Evolutionary conservation across 768 basidiomycete genomes (phyloP).

Genomic region (Leccinum aurantiacum): DNA sequence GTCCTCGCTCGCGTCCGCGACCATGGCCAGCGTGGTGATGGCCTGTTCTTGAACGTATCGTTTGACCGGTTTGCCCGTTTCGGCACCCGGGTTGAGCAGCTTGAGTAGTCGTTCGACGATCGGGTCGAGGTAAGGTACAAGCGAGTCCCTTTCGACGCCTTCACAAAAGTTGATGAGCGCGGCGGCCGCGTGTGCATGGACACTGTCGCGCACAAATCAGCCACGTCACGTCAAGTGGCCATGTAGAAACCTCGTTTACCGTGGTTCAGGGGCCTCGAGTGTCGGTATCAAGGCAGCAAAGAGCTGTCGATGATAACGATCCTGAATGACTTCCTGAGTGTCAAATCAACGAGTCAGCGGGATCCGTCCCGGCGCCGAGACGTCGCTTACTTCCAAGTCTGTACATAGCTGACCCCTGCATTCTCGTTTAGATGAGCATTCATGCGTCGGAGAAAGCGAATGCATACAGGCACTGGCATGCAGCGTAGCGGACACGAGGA

Average conservation of each 20-base stretch:
- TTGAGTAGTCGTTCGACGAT: conserved; percentile 65
- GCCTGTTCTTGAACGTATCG: conserved; percentile 86
- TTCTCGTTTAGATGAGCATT: conserved; percentile 1
- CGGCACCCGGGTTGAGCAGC: conserved; percentile 55
- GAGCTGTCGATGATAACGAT: conserved; percentile 62
- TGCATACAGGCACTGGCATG: conserved; percentile 81
- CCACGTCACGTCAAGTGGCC: not conserved
- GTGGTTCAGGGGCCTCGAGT: conserved; percentile 70
- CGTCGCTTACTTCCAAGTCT: conserved; percentile 69
- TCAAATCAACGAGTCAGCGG: not conserved
- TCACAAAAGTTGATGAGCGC: conserved; percentile 92
- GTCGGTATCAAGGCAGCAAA: conserved; percentile 71
- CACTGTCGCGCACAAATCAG: conserved; percentile 42
- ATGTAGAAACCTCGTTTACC: conserved; percentile 39
- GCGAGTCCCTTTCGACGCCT: conserved; percentile 71
- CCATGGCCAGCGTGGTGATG: conserved; percentile 86
- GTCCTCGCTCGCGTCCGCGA: conserved; percentile 79
- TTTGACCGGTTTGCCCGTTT: conserved; percentile 40
- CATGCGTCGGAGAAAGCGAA: not conserved
- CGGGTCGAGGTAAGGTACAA: conserved; percentile 75
- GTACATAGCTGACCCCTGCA: conserved; percentile 84
- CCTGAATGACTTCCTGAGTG: conserved; percentile 72
- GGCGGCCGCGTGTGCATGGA: conserved; percentile 84
- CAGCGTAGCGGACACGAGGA: conserved; percentile 71
- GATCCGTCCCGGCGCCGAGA: not conserved